A percentile compares a stretch with the other conserved stretches of the same genome.
Evolutionary conservation across 78 protist genomes (phyloP).

Genomic region (Protostelium mycophagum): DNA sequence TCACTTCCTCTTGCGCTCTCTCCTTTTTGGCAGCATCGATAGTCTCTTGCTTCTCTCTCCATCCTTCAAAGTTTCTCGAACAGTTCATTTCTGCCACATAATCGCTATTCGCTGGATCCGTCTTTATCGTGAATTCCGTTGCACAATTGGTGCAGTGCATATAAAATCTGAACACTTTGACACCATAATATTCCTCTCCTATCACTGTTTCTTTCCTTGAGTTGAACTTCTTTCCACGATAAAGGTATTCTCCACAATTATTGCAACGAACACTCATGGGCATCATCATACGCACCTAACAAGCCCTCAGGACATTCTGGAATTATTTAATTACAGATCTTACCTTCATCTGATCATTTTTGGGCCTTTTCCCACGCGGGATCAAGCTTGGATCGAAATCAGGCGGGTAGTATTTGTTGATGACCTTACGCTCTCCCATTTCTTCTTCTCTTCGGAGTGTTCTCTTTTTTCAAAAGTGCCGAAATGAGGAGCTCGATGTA

Average conservation of each 20-base stretch:
- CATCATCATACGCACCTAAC: constrained; percentile 89
- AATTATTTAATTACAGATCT: neutral
- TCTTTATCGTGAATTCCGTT: constrained; percentile 80
- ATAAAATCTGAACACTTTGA: constrained; percentile 77
- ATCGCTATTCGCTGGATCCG: constrained; percentile 90
- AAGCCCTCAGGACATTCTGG: neutral
- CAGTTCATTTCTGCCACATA: constrained; percentile 81
- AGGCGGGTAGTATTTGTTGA: constrained; percentile 94
- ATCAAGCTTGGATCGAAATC: constrained; percentile 91
- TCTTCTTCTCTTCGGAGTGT: too few relatives aligned
- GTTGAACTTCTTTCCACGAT: constrained; percentile 90
- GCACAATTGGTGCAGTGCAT: constrained; percentile 83
- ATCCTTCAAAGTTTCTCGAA: constrained; percentile 81
- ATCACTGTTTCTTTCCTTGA: constrained; percentile 84
- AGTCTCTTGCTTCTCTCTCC: constrained; percentile 57
- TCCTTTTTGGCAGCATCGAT: constrained; percentile 8
- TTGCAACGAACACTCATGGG: constrained; percentile 92
- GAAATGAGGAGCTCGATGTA: too few relatives aligned
- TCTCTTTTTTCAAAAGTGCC: too few relatives aligned
- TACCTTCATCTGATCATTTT: constrained; percentile 53
- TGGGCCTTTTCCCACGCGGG: constrained; percentile 50
- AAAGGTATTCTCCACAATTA: constrained; percentile 90
- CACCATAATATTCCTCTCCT: constrained; percentile 88
- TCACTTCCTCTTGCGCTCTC: constrained; percentile 33
- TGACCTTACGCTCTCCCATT: constrained; percentile 94